Conservation (phyloP, 2,329 filamentous ascomycete genomes). For the Neurospora sp. region DNA sequence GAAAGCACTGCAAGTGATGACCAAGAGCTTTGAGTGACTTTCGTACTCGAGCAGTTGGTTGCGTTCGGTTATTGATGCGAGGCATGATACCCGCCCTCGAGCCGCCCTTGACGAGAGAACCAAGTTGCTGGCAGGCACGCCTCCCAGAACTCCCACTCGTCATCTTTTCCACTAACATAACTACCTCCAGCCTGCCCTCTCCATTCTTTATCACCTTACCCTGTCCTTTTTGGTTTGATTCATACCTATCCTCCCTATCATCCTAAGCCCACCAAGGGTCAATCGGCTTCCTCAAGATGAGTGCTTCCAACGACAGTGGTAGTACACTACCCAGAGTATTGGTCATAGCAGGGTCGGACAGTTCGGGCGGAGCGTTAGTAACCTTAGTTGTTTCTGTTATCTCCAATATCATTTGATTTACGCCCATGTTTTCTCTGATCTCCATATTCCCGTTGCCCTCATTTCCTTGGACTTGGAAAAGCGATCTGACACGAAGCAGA, state of each 20-base stretch:
- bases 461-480: neutral
- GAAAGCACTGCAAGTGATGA: neutral
- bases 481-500: conserved; percentile 33
- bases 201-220: neutral
- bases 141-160: neutral
- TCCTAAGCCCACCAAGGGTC: neutral
- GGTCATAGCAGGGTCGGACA: conserved; percentile 81
- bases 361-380: conserved; percentile 74
- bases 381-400: neutral
- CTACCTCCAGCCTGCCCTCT: neutral
- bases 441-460: conserved; percentile 2
- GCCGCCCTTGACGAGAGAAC: neutral
- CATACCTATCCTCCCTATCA: neutral
- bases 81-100: neutral
- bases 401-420: neutral
- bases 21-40: neutral
- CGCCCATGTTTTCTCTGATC: neutral
- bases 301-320: neutral
- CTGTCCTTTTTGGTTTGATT: neutral
- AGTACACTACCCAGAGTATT: conserved; percentile 43
- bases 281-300: neutral
- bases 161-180: neutral
- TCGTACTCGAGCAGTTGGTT: neutral
- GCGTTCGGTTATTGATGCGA: neutral
- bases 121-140: neutral